These are phyloP conservation scores for Hypoxylon sp. DNA, from an alignment of 2,329 filamentous ascomycete genomes.

Conservation along the genomic window DNA sequence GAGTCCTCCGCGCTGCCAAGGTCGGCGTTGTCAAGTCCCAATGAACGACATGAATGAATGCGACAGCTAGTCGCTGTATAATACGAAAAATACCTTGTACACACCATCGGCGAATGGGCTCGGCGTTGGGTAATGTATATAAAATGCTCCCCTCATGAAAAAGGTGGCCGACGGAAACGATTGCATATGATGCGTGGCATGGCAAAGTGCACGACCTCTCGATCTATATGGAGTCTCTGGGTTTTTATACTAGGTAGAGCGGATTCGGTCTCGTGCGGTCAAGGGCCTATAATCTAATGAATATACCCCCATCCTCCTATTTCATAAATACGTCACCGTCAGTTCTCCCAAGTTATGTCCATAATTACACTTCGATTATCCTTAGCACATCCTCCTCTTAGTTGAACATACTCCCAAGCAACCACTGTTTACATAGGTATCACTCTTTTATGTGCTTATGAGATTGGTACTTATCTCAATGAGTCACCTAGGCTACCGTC, in stretches of 20 bases:
- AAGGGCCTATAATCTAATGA: constrained; percentile 30
- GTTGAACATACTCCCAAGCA: no score
- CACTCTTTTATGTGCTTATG: no score
- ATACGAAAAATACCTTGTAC: constrained; percentile 42
- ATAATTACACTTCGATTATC: background rate
- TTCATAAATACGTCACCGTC: no score
- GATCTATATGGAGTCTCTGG: constrained; percentile 34
- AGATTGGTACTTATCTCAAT: no score
- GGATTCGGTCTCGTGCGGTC: constrained; percentile 25
- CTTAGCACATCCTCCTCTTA: background rate
- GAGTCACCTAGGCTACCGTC: no score
- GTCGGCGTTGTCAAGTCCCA: constrained; percentile 93
- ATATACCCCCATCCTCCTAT: constrained; percentile 13
- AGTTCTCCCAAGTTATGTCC: no score
- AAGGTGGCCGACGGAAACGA: constrained; percentile 41
- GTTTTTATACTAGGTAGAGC: constrained; percentile 31
- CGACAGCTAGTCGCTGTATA: constrained; percentile 35
- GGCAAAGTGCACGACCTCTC: constrained; percentile 30
- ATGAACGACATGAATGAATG: constrained; percentile 34
- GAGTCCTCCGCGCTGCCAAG: constrained; percentile 90
- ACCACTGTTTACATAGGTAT: no score
- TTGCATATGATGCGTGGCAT: constrained; percentile 27
- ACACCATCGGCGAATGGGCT: constrained; percentile 41
- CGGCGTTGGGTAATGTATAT: constrained; percentile 49
- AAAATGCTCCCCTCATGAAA: constrained; percentile 51